Evolutionary conservation across 2,329 filamentous ascomycete genomes (phyloP), one percentile per base, ranked within the genome.

Genomic region (Alternaria gaisen): DNA sequence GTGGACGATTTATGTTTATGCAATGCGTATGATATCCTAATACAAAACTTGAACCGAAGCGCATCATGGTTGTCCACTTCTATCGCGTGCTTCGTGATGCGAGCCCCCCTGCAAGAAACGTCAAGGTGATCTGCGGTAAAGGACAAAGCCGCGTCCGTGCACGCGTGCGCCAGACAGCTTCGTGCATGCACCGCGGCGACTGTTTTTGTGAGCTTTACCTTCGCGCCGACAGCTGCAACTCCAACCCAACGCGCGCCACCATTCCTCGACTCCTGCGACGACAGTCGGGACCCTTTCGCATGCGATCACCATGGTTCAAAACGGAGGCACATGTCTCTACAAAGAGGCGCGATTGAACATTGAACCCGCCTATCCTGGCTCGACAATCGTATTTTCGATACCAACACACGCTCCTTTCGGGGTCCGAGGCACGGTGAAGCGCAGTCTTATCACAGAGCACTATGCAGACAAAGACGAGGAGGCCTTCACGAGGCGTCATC

Each of bases 281-380:
- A 46, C 44, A 6, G 16, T 30, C 43, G 56, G 8, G 48, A 1
- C 11, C 16, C 48, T 59, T 58, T 65, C 73, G 69, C 68, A 91
- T 90, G 90, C 88, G 85, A 83, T 84, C 83, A 87, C 84, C 76
- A 92, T 92, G 90, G 87, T 86, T 73, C 83, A 84, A 72, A 79
- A 83, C 74, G 85, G 86, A 74, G 84, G 86, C 68, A 85, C 86
- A 66, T 90, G 87, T 80, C 84, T 92, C 80, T 95, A 91, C 84
- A 94, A 93, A 83, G 93, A 96, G 85, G 93, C 91, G 78, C 89
- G 91, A 78, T 83, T 97, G 80, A 92, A 92, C 79, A 86, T 95
- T 72, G 91, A 95, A 80, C 88, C 89, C 66, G 85, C 88, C 63
- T 90, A 87, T 70, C 83, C 86, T 67, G 87, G 87, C 71, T 91